phyloP scores from a whole-genome alignment of 2,329 filamentous ascomycete genomes.

The Trichoderma breve region DNA sequence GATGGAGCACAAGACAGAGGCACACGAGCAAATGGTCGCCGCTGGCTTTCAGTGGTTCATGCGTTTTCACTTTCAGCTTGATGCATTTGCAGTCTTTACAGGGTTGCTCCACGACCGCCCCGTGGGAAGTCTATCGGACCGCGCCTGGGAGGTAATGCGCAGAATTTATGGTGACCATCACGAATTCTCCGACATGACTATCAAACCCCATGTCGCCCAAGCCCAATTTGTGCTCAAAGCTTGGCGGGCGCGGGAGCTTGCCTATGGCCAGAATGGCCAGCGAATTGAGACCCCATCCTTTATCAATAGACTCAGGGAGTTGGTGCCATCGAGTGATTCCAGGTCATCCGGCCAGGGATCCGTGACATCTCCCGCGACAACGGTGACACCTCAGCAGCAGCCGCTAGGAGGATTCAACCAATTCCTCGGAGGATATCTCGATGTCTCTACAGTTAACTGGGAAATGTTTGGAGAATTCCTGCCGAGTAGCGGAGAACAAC shows the following conservation, averaged over 20 bases:
- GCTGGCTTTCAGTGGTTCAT: conserved; percentile 56
- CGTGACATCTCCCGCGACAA: conserved; percentile 30
- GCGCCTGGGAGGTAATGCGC: conserved; percentile 51
- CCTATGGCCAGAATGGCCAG: conserved; percentile 38
- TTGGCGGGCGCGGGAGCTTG: conserved; percentile 51
- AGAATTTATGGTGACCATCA: conserved; percentile 48
- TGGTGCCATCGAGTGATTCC: conserved; percentile 42
- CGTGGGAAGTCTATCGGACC: conserved; percentile 50
- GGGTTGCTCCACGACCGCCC: conserved; percentile 52
- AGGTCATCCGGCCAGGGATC: conserved; percentile 33
- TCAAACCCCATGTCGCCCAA: conserved; percentile 44
- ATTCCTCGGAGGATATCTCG: conserved; percentile 44
- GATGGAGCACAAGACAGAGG: conserved; percentile 46
- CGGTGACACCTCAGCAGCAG: conserved; percentile 26
- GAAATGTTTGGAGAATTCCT: conserved; percentile 42
- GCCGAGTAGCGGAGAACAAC: conserved; percentile 29
- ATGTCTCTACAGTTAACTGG: conserved; percentile 45
- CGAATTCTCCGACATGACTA: conserved; percentile 50
- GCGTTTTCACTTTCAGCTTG: conserved; percentile 54
- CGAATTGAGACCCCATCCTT: conserved; percentile 44
- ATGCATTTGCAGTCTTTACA: conserved; percentile 54
- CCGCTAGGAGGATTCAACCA: conserved; percentile 40
- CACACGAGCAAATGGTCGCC: conserved; percentile 43
- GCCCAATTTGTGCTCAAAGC: conserved; percentile 50
- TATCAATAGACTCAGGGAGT: conserved; percentile 44